A percentile compares a stretch with the other conserved stretches of the same genome.
phyloP scores from a whole-genome alignment of 2,329 filamentous ascomycete genomes.

The Tolypocladium tundrense region DNA sequence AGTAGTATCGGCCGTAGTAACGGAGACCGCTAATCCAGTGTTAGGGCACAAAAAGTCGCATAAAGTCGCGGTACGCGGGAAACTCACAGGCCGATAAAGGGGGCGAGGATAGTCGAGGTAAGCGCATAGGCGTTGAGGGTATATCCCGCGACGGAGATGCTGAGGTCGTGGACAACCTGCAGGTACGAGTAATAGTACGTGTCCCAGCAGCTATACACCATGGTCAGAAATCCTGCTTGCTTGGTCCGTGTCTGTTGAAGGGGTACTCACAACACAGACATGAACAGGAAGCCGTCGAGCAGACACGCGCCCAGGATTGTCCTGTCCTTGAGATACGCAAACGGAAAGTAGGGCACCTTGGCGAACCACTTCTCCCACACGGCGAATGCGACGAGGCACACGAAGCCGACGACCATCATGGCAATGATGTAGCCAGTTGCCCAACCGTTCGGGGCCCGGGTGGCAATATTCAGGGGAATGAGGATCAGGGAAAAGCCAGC shows the following conservation, averaged over 20 bases:
- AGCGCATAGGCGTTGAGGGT: conserved; percentile 24
- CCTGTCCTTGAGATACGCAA: conserved; percentile 31
- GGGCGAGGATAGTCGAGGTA: neutral
- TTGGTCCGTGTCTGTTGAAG: neutral
- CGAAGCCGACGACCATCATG: conserved; percentile 38
- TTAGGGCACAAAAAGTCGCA: neutral
- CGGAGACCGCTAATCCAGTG: neutral
- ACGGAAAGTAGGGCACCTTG: conserved; percentile 45
- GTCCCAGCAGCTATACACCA: conserved; percentile 19
- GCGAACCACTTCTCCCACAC: conserved; percentile 49
- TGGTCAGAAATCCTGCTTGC: neutral
- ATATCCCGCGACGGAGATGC: conserved; percentile 24
- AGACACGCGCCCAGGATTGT: conserved; percentile 35
- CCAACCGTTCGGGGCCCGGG: conserved; percentile 26
- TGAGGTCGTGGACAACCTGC: conserved; percentile 28
- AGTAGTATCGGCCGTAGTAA: conserved; percentile 2
- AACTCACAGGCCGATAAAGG: neutral
- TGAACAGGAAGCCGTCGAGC: conserved; percentile 23
- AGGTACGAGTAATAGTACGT: conserved; percentile 38
- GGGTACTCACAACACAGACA: conserved; percentile 19
- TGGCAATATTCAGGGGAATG: conserved; percentile 36
- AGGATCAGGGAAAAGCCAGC: conserved; percentile 41
- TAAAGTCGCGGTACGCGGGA: no score
- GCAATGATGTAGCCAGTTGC: conserved; percentile 31
- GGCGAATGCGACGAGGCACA: conserved; percentile 38